phyloP scores from a whole-genome alignment of 768 basidiomycete species.

The Cystobasidium tubakii region DNA sequence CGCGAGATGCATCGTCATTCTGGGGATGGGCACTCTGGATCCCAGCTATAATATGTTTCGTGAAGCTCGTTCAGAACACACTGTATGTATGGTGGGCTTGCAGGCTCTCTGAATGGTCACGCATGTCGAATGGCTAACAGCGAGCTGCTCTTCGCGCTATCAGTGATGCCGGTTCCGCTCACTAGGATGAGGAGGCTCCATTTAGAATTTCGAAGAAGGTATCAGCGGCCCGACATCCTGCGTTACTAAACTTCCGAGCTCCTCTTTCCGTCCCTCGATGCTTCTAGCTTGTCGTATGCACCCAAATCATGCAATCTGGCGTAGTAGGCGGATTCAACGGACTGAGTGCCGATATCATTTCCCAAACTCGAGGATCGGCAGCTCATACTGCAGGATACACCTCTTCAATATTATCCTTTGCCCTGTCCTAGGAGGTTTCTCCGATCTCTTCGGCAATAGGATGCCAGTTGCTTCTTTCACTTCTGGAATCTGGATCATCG shows the following conservation, averaged over 20 bases:
- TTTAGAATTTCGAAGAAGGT: too few relatives aligned
- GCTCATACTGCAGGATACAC: slow-evolving; percentile 19
- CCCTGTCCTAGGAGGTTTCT: slow-evolving; percentile 27
- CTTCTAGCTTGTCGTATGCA: slow-evolving; percentile 33
- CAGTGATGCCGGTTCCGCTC: not conserved
- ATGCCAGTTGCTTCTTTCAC: slow-evolving; percentile 25
- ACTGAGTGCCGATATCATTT: slow-evolving; percentile 28
- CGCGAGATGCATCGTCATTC: slow-evolving; percentile 2
- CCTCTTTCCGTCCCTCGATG: slow-evolving; percentile 17
- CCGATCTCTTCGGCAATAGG: slow-evolving; percentile 28
- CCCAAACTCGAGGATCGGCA: slow-evolving; percentile 26
- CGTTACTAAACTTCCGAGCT: slow-evolving; percentile 10
- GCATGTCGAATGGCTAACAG: slow-evolving; percentile 21
- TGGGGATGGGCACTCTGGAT: slow-evolving; percentile 35
- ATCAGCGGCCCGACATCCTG: too few relatives aligned
- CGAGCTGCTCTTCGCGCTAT: not conserved
- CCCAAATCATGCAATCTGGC: slow-evolving; percentile 23
- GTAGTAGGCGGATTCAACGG: slow-evolving; percentile 22
- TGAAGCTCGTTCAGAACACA: slow-evolving; percentile 27
- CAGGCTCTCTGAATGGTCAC: slow-evolving; percentile 1
- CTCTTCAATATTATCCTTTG: slow-evolving; percentile 11
- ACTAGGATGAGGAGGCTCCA: not conserved
- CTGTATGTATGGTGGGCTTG: slow-evolving; percentile 11
- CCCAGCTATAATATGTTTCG: slow-evolving; percentile 27
- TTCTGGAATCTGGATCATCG: not conserved